Evolutionary conservation across 2,329 filamentous ascomycete genomes (phyloP).

Genomic region (Coniochaeta ligniaria): DNA sequence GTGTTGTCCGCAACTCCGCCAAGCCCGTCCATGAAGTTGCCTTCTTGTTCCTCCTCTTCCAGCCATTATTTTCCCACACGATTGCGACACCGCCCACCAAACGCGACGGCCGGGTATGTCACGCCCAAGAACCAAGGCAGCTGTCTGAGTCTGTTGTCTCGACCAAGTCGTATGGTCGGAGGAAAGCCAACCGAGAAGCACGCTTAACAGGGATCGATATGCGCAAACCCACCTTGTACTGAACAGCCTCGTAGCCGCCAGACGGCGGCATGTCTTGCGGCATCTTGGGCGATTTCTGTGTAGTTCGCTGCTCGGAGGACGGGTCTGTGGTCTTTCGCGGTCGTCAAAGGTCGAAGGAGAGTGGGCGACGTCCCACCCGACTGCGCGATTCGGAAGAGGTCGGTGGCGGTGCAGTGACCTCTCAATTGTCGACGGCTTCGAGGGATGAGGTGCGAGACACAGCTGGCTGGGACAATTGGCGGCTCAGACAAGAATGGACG

Average conservation of each 20-base stretch:
- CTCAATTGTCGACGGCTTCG: neutral
- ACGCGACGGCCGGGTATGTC: too few relatives aligned
- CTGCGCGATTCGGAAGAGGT: neutral
- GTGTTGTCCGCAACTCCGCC: too few relatives aligned
- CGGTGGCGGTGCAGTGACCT: neutral
- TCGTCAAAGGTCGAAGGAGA: neutral
- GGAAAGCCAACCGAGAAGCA: neutral
- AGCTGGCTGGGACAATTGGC: neutral
- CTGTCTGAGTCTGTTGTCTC: neutral
- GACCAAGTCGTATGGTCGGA: neutral
- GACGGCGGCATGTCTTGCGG: slow-evolving; percentile 94
- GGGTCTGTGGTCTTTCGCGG: neutral
- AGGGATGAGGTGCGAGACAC: neutral
- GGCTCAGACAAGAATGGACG: neutral
- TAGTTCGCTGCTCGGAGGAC: neutral
- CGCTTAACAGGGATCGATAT: neutral
- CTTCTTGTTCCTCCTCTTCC: too few relatives aligned
- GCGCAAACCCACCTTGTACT: slow-evolving; percentile 73
- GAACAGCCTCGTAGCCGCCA: slow-evolving; percentile 92
- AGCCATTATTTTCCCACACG: too few relatives aligned
- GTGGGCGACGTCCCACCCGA: neutral
- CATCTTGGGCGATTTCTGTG: slow-evolving; percentile 52
- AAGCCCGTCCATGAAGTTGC: too few relatives aligned
- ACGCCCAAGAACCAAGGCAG: too few relatives aligned
- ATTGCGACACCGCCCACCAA: too few relatives aligned